These are phyloP conservation scores for Exophiala xenobiotica DNA, from an alignment of 2,329 filamentous ascomycete genomes.

Conservation along the genomic window DNA sequence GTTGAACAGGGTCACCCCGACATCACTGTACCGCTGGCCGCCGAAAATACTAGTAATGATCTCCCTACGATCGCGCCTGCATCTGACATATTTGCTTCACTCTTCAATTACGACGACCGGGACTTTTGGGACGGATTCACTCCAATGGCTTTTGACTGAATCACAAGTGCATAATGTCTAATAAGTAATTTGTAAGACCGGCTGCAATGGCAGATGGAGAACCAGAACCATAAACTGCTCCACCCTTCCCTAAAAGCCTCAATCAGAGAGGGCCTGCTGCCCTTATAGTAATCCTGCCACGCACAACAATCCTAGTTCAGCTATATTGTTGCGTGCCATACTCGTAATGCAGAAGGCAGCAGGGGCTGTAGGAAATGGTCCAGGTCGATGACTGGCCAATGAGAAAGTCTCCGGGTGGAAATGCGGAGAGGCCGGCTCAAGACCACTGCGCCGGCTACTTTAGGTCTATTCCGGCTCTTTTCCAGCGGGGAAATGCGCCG, in stretches of 20 bases:
- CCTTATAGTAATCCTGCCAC: too few species aligned
- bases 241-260: too few species aligned
- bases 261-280: too few species aligned
- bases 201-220: too few species aligned
- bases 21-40: neutral
- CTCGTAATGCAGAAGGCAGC: neutral
- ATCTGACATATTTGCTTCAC: conserved; percentile 13
- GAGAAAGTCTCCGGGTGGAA: too few species aligned
- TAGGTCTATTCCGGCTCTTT: neutral
- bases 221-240: too few species aligned
- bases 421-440: too few species aligned
- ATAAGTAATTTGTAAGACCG: too few species aligned
- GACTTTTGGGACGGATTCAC: conserved; percentile 14
- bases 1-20: conserved; percentile 2
- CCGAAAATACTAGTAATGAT: conserved; percentile 1
- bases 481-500: neutral
- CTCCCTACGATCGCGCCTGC: conserved; percentile 4
- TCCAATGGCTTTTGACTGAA: conserved; percentile 9
- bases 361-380: neutral
- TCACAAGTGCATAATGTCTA: neutral
- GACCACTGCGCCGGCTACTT: neutral
- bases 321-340: too few species aligned
- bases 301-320: too few species aligned
- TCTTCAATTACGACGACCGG: conserved; percentile 16
- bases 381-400: neutral